Conservation (phyloP, 805 yeast species). For the Teunomyces kruisii region DNA sequence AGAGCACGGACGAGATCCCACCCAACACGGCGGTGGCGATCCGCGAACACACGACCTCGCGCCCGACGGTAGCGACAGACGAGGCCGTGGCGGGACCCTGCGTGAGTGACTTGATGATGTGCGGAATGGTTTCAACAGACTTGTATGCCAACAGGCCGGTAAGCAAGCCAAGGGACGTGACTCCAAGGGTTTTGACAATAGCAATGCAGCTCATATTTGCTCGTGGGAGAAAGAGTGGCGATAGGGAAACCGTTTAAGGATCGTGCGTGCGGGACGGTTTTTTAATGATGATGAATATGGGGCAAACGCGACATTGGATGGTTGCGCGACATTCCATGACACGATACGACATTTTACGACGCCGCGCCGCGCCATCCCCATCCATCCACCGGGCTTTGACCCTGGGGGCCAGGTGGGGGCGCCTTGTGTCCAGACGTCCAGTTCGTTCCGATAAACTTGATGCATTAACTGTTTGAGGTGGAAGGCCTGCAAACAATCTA, state of each 20-base stretch:
- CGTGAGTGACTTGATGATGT: slow-evolving; percentile 27
- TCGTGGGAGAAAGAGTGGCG: neutral
- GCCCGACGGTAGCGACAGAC: slow-evolving; percentile 6
- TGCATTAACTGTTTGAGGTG: no score
- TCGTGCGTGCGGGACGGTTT: neutral
- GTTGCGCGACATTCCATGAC: neutral
- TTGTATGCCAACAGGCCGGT: slow-evolving; percentile 51
- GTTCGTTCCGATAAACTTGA: no score
- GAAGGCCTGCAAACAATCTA: no score
- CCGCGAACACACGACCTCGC: slow-evolving; percentile 22
- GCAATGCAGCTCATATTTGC: slow-evolving; percentile 33
- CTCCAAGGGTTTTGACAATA: slow-evolving; percentile 60
- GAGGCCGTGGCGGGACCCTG: slow-evolving; percentile 8
- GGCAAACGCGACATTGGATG: neutral
- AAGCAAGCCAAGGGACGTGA: slow-evolving; percentile 65
- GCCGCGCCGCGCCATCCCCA: no score
- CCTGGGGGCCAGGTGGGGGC: no score
- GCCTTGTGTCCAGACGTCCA: no score
- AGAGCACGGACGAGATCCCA: slow-evolving; percentile 48
- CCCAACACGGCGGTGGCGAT: slow-evolving; percentile 38
- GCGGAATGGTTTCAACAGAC: slow-evolving; percentile 30
- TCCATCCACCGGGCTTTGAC: neutral
- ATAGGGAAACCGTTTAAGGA: neutral
- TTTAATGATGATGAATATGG: neutral
- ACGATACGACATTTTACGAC: neutral